Evolutionary conservation across 768 basidiomycete genomes (phyloP).

Genomic region (Psilocybe cyanescens): DNA sequence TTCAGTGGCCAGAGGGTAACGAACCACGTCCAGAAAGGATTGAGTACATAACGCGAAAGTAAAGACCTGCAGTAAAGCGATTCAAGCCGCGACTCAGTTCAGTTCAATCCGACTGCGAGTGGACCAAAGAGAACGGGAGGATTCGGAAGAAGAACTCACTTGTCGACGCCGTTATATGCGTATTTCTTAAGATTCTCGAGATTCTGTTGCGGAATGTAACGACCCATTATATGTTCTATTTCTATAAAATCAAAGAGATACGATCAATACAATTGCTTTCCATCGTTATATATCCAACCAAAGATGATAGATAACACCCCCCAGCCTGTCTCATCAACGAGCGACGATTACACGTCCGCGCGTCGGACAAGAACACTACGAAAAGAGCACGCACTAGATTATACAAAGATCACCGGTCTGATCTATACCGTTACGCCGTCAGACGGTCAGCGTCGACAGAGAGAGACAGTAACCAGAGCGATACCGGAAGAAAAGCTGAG

Average conservation of each 20-base stretch:
- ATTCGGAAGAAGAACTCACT: conserved; percentile 44
- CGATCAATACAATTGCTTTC: background rate
- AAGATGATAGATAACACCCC: too few relatives aligned
- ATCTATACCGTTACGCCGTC: too few relatives aligned
- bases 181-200: conserved; percentile 79
- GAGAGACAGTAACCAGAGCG: background rate
- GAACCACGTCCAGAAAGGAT: conserved; percentile 91
- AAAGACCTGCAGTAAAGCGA: conserved; percentile 56
- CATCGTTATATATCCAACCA: too few relatives aligned
- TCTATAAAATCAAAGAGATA: background rate
- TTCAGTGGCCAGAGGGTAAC: conserved; percentile 85
- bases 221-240: conserved; percentile 44
- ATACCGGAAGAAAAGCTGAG: background rate
- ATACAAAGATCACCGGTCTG: too few relatives aligned
- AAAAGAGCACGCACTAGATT: too few relatives aligned
- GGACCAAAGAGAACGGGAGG: background rate
- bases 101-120: background rate
- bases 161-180: conserved; percentile 81
- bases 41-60: conserved; percentile 74
- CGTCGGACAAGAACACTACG: too few relatives aligned
- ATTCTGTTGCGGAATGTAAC: conserved; percentile 65
- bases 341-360: too few relatives aligned
- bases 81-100: background rate
- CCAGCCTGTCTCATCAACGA: too few relatives aligned
- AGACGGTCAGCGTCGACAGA: too few relatives aligned